A percentile compares a stretch with the other conserved stretches of the same genome.
phyloP scores from a whole-genome alignment of 78 protist genomes.

The Dictyostelium capitatum region DNA sequence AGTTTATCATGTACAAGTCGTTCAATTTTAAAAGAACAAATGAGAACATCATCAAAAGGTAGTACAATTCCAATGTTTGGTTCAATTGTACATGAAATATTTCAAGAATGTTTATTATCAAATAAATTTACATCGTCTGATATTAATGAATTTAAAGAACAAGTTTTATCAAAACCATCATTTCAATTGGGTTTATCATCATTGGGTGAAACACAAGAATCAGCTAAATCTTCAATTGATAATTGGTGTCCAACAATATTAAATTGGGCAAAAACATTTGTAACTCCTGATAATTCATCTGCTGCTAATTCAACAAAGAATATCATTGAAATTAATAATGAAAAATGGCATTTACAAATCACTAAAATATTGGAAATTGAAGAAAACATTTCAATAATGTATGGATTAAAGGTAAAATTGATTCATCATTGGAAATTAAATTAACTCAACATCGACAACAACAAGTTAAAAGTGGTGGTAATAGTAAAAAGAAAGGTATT shows the following conservation, averaged over 20 bases:
- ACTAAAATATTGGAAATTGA: conserved; percentile 60
- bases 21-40: conserved; percentile 46
- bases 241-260: conserved; percentile 22
- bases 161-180: conserved; percentile 10
- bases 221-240: background rate
- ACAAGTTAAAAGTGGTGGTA: no score
- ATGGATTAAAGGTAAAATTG: conserved; percentile 79
- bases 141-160: conserved; percentile 24
- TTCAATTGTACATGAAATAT: conserved; percentile 63
- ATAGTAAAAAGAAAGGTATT: no score
- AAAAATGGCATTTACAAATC: conserved; percentile 42
- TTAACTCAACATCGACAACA: background rate
- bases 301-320: background rate
- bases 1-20: conserved; percentile 64
- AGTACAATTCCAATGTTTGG: conserved; percentile 52
- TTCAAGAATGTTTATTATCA: conserved; percentile 30
- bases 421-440: conserved; percentile 59
- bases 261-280: conserved; percentile 15
- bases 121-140: background rate
- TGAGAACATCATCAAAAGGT: background rate
- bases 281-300: background rate
- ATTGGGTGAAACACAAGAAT: conserved; percentile 50
- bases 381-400: conserved; percentile 73
- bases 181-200: conserved; percentile 42
- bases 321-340: conserved; percentile 8